Conservation (phyloP, 257 asterid species). For the Solanum infundibuliforme region DNA sequence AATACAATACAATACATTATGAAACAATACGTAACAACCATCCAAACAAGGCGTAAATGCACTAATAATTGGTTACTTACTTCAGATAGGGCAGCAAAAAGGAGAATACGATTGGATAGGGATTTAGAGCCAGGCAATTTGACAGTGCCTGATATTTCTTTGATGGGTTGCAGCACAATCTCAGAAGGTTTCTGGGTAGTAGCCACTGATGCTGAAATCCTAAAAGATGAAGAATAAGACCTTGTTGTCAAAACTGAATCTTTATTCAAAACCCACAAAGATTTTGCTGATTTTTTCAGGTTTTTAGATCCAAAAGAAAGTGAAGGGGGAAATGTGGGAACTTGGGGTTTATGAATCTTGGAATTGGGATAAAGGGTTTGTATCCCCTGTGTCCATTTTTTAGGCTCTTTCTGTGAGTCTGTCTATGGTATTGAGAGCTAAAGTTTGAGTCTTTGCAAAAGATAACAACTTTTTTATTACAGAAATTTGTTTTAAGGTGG, state of each 20-base stretch:
- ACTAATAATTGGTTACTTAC: constrained; percentile 11
- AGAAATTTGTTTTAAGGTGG: neutral
- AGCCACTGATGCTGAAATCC: constrained; percentile 54
- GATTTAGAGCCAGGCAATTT: constrained; percentile 97
- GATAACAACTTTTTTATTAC: neutral
- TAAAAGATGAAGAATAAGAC: constrained; percentile 13
- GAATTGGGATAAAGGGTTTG: constrained; percentile 26
- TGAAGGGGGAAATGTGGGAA: constrained; percentile 25
- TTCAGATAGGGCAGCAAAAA: constrained; percentile 92
- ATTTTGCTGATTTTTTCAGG: constrained; percentile 25
- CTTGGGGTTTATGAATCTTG: constrained; percentile 19
- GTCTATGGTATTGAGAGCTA: neutral
- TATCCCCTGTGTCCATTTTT: constrained; percentile 34
- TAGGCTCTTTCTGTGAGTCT: neutral
- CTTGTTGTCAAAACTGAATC: constrained; percentile 24
- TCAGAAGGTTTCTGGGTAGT: constrained; percentile 59
- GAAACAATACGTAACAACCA: neutral
- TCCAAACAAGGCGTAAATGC: neutral
- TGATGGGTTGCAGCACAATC: constrained; percentile 78
- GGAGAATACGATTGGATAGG: constrained; percentile 86
- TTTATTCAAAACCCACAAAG: constrained; percentile 22
- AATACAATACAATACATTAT: no score
- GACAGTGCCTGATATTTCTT: constrained; percentile 82
- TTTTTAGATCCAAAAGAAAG: constrained; percentile 35
- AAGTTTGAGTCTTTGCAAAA: neutral